Evolutionary conservation across 768 basidiomycete genomes (phyloP).

Genomic region (Amanita fuliginea): DNA sequence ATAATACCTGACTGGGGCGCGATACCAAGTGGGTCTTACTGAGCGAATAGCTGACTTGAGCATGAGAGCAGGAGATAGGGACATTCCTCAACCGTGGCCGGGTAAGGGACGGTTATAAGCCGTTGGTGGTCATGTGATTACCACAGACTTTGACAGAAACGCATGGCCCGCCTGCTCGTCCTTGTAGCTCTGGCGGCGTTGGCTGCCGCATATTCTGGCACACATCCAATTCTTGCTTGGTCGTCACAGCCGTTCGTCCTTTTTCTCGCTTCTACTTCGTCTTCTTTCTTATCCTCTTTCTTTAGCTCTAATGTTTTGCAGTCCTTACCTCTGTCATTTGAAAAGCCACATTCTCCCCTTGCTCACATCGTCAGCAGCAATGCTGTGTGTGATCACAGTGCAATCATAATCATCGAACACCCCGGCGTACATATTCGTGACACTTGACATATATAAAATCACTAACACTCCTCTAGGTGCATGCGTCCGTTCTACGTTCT

Average conservation of each 20-base stretch:
- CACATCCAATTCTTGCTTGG: slow-evolving; percentile 61
- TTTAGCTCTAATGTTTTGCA: slow-evolving; percentile 39
- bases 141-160: background rate
- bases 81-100: background rate
- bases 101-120: background rate
- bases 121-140: slow-evolving; percentile 14
- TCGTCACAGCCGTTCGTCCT: slow-evolving; percentile 47
- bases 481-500: slow-evolving; percentile 63
- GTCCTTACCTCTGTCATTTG: slow-evolving; percentile 22
- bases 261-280: background rate
- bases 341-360: slow-evolving; percentile 27
- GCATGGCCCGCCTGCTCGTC: slow-evolving; percentile 25
- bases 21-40: background rate
- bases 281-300: background rate
- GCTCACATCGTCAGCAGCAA: slow-evolving; percentile 31
- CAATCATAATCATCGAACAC: slow-evolving; percentile 59
- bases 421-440: slow-evolving; percentile 42
- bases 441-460: background rate
- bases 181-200: slow-evolving; percentile 34
- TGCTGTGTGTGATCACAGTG: slow-evolving; percentile 52
- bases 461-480: slow-evolving; percentile 33
- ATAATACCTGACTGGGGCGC: background rate
- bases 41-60: slow-evolving; percentile 2
- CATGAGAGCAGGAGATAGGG: slow-evolving; percentile 1
- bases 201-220: slow-evolving; percentile 48